Evolutionary conservation across 2,329 filamentous ascomycete species (phyloP), one percentile per base, ranked within the genome.

Genomic region (Epichloe glyceriae): DNA sequence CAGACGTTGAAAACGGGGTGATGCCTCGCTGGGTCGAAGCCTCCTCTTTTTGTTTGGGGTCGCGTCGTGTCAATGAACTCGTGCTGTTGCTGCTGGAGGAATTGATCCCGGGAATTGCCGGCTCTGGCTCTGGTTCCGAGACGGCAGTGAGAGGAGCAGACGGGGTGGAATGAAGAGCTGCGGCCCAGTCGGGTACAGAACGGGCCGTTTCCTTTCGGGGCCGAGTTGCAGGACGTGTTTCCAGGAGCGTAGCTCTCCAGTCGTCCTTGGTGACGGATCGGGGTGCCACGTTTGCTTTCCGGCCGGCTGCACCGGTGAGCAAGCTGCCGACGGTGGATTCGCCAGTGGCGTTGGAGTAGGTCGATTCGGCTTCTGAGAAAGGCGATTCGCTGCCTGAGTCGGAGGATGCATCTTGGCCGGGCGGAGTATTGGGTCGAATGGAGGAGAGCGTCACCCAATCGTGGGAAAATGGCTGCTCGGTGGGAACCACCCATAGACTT

Each of bases 311-410:
- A 42, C 38, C 33, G 8, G 50, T 37, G 12, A 43, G 46, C 14
- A 51, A 19, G 47, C 52, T 54, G 12, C 22, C 53, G 5, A 50
- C 42, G 8, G 52, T 52, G 17, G 54, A 52, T 34, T 50, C 46
- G 8, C 50, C 52, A 5, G 55, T 57, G 39, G 33, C n/a, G 50
- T 20, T 52, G 15, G 53, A 52, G 22, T 34, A 48, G n/a, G 37
- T n/a, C 6, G 50, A 53, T 12, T 46, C 54, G 17, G 51, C 42
- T n/a, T 56, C 56, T 12, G 55, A 52, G 8, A 53, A 39, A n/a
- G 52, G 45, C 5, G 57, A 54, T 37, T 51, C 52, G 41, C 54
- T 52, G 14, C 47, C 51, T 4, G 55, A 55, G 10, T 53, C 51
- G 4, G 49, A 54, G 2, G 52, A 52, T n/a, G 20, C 26, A 10